Percentiles rank a stretch among this genome's conserved stretches.
Conservation (phyloP, 2,329 filamentous ascomycete genomes). For the Mycogone perniciosa region DNA sequence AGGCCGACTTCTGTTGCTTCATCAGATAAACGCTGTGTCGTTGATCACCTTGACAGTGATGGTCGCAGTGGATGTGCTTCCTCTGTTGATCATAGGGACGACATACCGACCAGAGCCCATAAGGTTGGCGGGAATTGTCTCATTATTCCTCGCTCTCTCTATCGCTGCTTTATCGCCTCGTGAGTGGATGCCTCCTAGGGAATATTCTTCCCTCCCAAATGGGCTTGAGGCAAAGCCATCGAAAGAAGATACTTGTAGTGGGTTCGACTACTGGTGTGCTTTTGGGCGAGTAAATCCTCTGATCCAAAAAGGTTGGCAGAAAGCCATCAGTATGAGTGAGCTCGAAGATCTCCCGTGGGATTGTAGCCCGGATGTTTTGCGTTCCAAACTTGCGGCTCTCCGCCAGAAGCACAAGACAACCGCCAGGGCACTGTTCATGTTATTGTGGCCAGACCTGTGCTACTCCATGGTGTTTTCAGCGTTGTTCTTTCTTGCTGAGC, state of each 20-base stretch:
- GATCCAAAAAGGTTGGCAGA: conserved; percentile 31
- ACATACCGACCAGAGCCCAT: not conserved
- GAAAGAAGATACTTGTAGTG: conserved; percentile 40
- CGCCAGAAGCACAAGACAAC: too few relatives aligned
- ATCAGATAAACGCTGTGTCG: not conserved
- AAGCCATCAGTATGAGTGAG: conserved; percentile 25
- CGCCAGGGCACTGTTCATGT: too few relatives aligned
- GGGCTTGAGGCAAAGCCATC: conserved; percentile 22
- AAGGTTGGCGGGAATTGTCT: not conserved
- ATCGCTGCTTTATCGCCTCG: not conserved
- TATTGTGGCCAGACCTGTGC: too few relatives aligned
- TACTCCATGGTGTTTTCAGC: too few relatives aligned
- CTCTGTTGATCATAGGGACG: not conserved
- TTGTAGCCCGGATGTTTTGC: conserved; percentile 25
- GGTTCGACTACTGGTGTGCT: conserved; percentile 35
- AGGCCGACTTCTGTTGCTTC: not conserved
- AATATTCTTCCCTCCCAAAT: not conserved
- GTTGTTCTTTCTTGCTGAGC: too few relatives aligned
- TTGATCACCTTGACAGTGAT: not conserved
- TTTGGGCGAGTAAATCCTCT: conserved; percentile 38
- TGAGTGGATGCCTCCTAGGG: not conserved
- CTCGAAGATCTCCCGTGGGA: not conserved
- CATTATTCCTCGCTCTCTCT: not conserved
- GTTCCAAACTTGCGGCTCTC: not conserved
- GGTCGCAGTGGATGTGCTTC: not conserved